Base-by-base conservation (phyloP, 495 filamentous ascomycete species). In the Penicillium canariense region DNA sequence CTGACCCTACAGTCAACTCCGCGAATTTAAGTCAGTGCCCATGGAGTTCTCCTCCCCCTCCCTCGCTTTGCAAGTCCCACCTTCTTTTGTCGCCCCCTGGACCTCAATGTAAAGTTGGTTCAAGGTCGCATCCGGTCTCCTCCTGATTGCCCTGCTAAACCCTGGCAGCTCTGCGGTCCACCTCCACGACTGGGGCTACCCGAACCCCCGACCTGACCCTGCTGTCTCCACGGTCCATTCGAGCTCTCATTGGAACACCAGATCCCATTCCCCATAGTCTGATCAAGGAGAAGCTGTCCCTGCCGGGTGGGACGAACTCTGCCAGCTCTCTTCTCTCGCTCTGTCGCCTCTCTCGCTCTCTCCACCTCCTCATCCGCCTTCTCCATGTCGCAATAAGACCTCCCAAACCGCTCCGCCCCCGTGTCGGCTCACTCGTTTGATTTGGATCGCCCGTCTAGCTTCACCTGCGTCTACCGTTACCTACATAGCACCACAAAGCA, bases 161-260 rank as follows among this genome's bases (percentile, higher is more conserved):
- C n/a, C 28, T 25, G 1, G 25, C 10, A 46, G 38, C 38, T 46
- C 43, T 30, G 14, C 43, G 42, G 42, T 45, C 6, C 23, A 46
- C 25, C 35, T 42, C 49, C 49, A 43, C 49, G n/a, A 49, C 55
- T 58, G 56, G 56, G 50, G 45, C 55, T 58, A 53, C 55, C 55
- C 55, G 56, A 46, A 50, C 38, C 44, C 42, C 36, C 26, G 23
- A 27, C 47, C 22, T 5, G 8, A 25, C 31, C 30, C 23, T 15
- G 20, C 14, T 20, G 42, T 45, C 49, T 51, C 49, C 49, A 43
- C 49, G 49, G 27, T 15, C 17, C 36, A 32, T 40, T 51, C 11
- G 49, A 42, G n/a, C 49, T 51, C 26, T 43, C 35, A 50, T 50
- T 50, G 49, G 27, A 51, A 51, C 49, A 11, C 23, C 48, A 11